phyloP scores from a whole-genome alignment of 164 flowering plant species.

The Brasenia schreberi region DNA sequence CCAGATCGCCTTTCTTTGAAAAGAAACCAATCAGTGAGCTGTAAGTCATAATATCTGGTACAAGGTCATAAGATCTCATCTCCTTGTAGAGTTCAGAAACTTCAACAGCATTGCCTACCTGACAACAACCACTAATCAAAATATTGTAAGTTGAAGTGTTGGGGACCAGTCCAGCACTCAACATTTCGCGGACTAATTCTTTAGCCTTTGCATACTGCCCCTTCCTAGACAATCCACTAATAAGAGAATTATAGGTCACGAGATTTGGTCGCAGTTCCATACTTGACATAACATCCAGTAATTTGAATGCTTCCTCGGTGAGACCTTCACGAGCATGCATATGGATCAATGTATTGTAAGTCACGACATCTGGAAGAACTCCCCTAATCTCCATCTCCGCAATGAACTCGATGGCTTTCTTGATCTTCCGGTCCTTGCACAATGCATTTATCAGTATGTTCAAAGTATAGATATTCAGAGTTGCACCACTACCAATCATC shows the following conservation, averaged over 20 bases:
- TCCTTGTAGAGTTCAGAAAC: slow-evolving; percentile 36
- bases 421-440: slow-evolving; percentile 54
- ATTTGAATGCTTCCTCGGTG: slow-evolving; percentile 46
- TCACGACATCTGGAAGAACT: slow-evolving; percentile 52
- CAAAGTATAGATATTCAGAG: slow-evolving; percentile 60
- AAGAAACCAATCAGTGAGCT: slow-evolving; percentile 55
- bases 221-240: slow-evolving; percentile 59
- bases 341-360: slow-evolving; percentile 59
- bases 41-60: slow-evolving; percentile 67
- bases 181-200: slow-evolving; percentile 47
- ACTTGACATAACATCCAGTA: slow-evolving; percentile 34
- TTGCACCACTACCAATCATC: slow-evolving; percentile 24
- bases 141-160: slow-evolving; percentile 61
- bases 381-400: slow-evolving; percentile 57
- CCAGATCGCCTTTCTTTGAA: slow-evolving; percentile 45
- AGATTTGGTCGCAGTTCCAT: slow-evolving; percentile 50
- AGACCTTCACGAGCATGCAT: slow-evolving; percentile 48
- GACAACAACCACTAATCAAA: slow-evolving; percentile 55
- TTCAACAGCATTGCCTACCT: slow-evolving; percentile 26
- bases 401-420: slow-evolving; percentile 26
- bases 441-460: slow-evolving; percentile 82
- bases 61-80: slow-evolving; percentile 32
- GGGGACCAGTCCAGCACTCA: slow-evolving; percentile 38
- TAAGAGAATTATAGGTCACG: slow-evolving; percentile 50
- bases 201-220: slow-evolving; percentile 43